Conservation (phyloP, 1,139 yeast species). For the Debaryomyces nepalensis region DNA sequence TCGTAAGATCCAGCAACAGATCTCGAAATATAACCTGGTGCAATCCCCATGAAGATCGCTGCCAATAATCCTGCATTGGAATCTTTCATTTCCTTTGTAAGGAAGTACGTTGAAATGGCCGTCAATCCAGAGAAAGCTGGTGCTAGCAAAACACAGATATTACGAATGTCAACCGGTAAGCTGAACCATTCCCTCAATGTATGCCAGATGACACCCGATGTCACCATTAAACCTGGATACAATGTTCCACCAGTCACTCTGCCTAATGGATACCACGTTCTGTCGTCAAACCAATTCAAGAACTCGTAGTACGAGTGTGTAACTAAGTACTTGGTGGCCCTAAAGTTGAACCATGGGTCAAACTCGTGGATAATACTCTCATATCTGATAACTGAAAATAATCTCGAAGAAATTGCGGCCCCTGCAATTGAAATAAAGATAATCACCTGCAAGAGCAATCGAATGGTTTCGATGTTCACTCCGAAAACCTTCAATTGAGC, state of each 20-base stretch:
- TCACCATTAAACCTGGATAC: slow-evolving; percentile 98
- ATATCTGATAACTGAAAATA: slow-evolving; percentile 79
- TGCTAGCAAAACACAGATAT: slow-evolving; percentile 93
- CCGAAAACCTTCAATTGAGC: slow-evolving; percentile 37
- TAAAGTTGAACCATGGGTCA: slow-evolving; percentile 98
- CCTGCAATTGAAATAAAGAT: slow-evolving; percentile 77
- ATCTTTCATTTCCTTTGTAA: slow-evolving; percentile 90
- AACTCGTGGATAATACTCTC: slow-evolving; percentile 98
- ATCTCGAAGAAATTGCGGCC: slow-evolving; percentile 89
- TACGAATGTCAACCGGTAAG: slow-evolving; percentile 91
- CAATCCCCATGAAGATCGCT: slow-evolving; percentile 95
- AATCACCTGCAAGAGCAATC: slow-evolving; percentile 60
- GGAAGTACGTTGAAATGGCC: slow-evolving; percentile 87
- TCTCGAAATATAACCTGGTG: slow-evolving; percentile 97
- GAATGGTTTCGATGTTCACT: slow-evolving; percentile 43
- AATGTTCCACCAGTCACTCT: slow-evolving; percentile 99
- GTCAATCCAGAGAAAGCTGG: slow-evolving; percentile 96
- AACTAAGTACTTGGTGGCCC: slow-evolving; percentile 92
- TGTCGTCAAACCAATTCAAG: slow-evolving; percentile 97
- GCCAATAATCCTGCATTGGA: slow-evolving; percentile 88
- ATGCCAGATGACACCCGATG: slow-evolving; percentile 89
- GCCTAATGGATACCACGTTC: slow-evolving; percentile 99
- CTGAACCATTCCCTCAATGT: slow-evolving; percentile 64
- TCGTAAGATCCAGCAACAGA: slow-evolving; percentile 99
- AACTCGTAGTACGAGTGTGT: slow-evolving; percentile 85